phyloP scores from a whole-genome alignment of 179 eudicot species.

The Silene coronaria region DNA sequence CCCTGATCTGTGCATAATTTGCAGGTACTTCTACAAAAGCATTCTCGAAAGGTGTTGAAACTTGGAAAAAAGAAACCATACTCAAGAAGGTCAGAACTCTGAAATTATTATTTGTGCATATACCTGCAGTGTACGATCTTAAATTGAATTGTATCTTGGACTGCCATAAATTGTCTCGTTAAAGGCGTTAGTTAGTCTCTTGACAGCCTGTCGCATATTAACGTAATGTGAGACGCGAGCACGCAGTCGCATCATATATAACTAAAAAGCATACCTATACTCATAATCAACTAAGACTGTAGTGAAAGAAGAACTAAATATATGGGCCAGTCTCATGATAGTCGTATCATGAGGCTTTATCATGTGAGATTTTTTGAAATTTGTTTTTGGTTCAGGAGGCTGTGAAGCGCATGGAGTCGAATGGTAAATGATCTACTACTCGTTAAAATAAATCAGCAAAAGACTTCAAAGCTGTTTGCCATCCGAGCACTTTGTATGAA shows the following conservation, averaged over 20 bases:
- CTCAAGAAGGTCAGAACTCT: slow-evolving; percentile 40
- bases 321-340: too few relatives aligned
- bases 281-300: too few relatives aligned
- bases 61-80: slow-evolving; percentile 70
- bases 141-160: neutral
- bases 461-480: neutral
- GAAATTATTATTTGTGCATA: neutral
- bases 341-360: too few relatives aligned
- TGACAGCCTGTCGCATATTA: too few relatives aligned
- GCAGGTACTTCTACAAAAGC: slow-evolving; percentile 64
- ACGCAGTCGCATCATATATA: too few relatives aligned
- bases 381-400: slow-evolving; percentile 55
- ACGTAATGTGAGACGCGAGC: too few relatives aligned
- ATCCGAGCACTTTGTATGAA: neutral
- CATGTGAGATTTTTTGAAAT: neutral
- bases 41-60: slow-evolving; percentile 52
- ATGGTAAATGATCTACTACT: slow-evolving; percentile 39
- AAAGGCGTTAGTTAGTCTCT: neutral
- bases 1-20: slow-evolving; percentile 12
- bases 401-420: slow-evolving; percentile 39
- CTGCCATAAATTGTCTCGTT: neutral
- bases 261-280: too few relatives aligned
- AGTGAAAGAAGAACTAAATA: too few relatives aligned
- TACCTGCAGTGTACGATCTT: neutral
- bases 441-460: neutral